Evolutionary conservation across 305 asterid species (phyloP).

Genomic region (Fraxinus sp.): DNA sequence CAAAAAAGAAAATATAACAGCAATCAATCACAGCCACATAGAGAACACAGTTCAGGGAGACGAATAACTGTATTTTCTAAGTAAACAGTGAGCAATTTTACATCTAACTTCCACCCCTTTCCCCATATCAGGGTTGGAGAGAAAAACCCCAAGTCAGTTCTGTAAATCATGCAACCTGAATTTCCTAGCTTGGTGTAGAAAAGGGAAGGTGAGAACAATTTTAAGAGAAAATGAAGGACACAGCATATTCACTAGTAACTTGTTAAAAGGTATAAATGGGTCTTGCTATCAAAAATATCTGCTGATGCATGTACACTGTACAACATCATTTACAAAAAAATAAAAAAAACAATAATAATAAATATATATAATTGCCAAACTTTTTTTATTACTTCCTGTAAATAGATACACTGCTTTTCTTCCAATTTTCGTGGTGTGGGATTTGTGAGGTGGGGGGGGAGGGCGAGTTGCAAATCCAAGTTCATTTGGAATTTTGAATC

Average conservation of each 20-base stretch:
- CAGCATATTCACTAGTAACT: neutral
- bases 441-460: neutral
- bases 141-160: neutral
- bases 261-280: neutral
- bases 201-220: neutral
- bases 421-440: neutral
- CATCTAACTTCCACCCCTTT: neutral
- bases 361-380: neutral
- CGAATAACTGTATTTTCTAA: neutral
- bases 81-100: neutral
- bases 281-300: neutral
- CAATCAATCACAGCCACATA: neutral
- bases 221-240: neutral
- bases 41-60: neutral
- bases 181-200: neutral
- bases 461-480: neutral
- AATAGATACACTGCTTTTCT: neutral
- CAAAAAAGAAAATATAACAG: conserved; percentile 1
- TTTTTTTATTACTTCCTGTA: neutral
- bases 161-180: neutral
- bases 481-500: neutral
- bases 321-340: neutral
- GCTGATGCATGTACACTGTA: neutral
- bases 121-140: neutral
- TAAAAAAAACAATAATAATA: no score